A percentile compares a stretch with the other conserved stretches of the same genome.
These are phyloP conservation scores for Canna indica DNA, from an alignment of 176 grass and related monocot genomes.

Conservation along the genomic window DNA sequence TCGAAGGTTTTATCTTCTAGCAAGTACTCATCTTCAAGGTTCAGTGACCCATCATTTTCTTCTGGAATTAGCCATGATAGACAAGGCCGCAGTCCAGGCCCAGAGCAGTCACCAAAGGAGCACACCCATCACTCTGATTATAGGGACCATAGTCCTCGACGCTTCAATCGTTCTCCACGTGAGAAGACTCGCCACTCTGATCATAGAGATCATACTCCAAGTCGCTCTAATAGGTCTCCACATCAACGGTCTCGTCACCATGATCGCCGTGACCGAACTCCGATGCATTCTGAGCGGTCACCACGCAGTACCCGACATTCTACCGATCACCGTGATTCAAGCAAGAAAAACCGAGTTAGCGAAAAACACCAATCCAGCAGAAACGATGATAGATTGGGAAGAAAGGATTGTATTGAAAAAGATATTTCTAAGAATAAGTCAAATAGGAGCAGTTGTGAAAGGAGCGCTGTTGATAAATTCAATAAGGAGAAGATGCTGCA, in stretches of 20 bases:
- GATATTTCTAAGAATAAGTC: slow-evolving; percentile 45
- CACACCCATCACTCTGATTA: slow-evolving; percentile 34
- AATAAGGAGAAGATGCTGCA: slow-evolving; percentile 54
- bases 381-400: slow-evolving; percentile 33
- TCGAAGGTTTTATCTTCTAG: slow-evolving; percentile 29
- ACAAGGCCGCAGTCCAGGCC: slow-evolving; percentile 11
- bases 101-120: slow-evolving; percentile 45
- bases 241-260: slow-evolving; percentile 45
- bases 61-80: slow-evolving; percentile 37
- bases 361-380: slow-evolving; percentile 43
- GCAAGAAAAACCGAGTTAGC: slow-evolving; percentile 39
- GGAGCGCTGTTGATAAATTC: slow-evolving; percentile 49
- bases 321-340: slow-evolving; percentile 36
- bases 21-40: slow-evolving; percentile 41
- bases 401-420: slow-evolving; percentile 11
- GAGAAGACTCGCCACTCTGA: slow-evolving; percentile 37
- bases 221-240: slow-evolving; percentile 49
- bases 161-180: slow-evolving; percentile 31
- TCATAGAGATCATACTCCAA: slow-evolving; percentile 54
- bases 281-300: slow-evolving; percentile 40
- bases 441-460: slow-evolving; percentile 49
- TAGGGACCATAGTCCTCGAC: slow-evolving; percentile 44
- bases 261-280: slow-evolving; percentile 53
- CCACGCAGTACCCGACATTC: slow-evolving; percentile 36
- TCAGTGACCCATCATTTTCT: slow-evolving; percentile 27